A percentile compares a stretch with the other conserved stretches of the same genome.
phyloP scores from a whole-genome alignment of 169 alveolate genomes.

The Plasmodium gonderi region DNA sequence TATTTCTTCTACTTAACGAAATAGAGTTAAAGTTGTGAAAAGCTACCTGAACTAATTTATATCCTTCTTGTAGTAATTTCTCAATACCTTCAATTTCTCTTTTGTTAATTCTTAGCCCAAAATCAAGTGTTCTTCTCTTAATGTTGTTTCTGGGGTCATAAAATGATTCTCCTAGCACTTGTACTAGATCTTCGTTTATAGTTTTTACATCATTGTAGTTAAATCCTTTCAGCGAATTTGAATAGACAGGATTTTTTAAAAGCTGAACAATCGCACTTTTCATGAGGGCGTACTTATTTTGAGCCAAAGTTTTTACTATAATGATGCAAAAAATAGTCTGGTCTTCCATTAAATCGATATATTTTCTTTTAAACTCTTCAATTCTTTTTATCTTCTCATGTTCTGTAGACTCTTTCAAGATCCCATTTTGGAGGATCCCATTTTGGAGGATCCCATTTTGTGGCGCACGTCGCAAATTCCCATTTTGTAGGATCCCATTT shows the following conservation, averaged over 20 bases:
- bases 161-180: slow-evolving; percentile 49
- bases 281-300: slow-evolving; percentile 7
- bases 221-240: slow-evolving; percentile 53
- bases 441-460: not conserved
- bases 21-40: slow-evolving; percentile 45
- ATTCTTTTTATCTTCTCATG: not conserved
- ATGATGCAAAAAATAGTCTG: slow-evolving; percentile 28
- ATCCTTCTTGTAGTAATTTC: slow-evolving; percentile 12
- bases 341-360: not conserved
- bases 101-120: slow-evolving; percentile 41
- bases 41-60: slow-evolving; percentile 46
- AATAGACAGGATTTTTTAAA: slow-evolving; percentile 31
- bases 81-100: slow-evolving; percentile 25
- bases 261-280: slow-evolving; percentile 9
- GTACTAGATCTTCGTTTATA: slow-evolving; percentile 12
- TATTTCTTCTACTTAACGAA: slow-evolving; percentile 18
- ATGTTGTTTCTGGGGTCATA: not conserved
- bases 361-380: slow-evolving; percentile 5
- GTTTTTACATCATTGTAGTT: slow-evolving; percentile 18
- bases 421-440: not conserved
- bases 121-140: slow-evolving; percentile 28
- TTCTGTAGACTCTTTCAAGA: too few relatives aligned
- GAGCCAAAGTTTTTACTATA: slow-evolving; percentile 21
- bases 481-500: not conserved
- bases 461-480: not conserved